These are phyloP conservation scores for Exophiala sp. DNA, from an alignment of 2,329 filamentous ascomycete species.

Conservation along the genomic window DNA sequence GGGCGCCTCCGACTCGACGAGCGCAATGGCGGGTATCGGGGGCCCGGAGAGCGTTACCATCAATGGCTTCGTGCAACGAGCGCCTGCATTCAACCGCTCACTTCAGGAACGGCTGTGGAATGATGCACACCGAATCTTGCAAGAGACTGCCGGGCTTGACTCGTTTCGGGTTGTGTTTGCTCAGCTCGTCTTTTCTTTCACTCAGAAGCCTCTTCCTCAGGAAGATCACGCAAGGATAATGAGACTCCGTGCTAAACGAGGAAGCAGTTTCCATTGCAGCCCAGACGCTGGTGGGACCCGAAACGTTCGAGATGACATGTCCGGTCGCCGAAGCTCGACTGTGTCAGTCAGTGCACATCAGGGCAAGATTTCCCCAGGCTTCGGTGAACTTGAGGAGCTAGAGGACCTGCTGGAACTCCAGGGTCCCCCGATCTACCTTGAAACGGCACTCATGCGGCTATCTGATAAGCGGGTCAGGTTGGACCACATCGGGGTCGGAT, in stretches of 20 bases:
- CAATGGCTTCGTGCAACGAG: not conserved
- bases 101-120: conserved; percentile 40
- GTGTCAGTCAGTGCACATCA: not conserved
- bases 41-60: too few relatives aligned
- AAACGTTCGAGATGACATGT: not conserved
- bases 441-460: conserved; percentile 4
- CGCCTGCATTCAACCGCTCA: conserved; percentile 21
- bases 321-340: not conserved
- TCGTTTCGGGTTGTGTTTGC: conserved; percentile 43
- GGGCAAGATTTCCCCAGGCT: not conserved
- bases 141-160: conserved; percentile 36
- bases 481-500: not conserved
- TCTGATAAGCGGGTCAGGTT: conserved; percentile 7
- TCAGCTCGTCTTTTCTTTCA: conserved; percentile 43
- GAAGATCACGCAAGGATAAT: conserved; percentile 3
- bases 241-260: conserved; percentile 1
- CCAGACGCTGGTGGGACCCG: not conserved
- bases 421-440: conserved; percentile 5
- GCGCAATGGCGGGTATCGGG: not conserved
- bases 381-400: conserved; percentile 3
- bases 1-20: not conserved
- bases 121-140: conserved; percentile 37
- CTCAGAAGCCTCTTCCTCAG: conserved; percentile 35
- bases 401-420: conserved; percentile 3
- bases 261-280: not conserved